Evolutionary conservation across 2,329 filamentous ascomycete species (phyloP).

Genomic region (Neospermospora avenae): DNA sequence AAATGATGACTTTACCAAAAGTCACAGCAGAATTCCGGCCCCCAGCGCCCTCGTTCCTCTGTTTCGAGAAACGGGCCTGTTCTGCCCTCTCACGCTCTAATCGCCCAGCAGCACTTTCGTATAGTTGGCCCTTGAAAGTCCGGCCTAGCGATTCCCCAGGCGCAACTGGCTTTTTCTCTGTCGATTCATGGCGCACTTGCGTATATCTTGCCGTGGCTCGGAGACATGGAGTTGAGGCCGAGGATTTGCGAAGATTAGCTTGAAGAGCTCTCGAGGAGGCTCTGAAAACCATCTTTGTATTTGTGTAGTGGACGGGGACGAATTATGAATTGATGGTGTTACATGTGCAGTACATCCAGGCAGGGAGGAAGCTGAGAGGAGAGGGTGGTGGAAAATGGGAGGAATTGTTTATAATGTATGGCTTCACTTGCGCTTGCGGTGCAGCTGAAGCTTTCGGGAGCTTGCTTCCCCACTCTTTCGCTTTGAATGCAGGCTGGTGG

Average conservation of each 20-base stretch:
- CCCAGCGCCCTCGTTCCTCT: slow-evolving; percentile 39
- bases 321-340: neutral
- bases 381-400: neutral
- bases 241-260: slow-evolving; percentile 18
- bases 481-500: neutral
- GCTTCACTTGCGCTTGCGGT: neutral
- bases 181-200: slow-evolving; percentile 29
- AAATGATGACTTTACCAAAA: slow-evolving; percentile 45
- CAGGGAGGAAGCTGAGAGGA: neutral
- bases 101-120: slow-evolving; percentile 54
- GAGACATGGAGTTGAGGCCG: slow-evolving; percentile 21
- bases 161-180: slow-evolving; percentile 22
- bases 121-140: slow-evolving; percentile 56
- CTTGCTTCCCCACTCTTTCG: neutral
- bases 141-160: slow-evolving; percentile 17
- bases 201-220: slow-evolving; percentile 11
- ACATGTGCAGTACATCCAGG: neutral
- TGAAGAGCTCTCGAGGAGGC: slow-evolving; percentile 29
- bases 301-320: too few relatives aligned
- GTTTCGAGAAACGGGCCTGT: slow-evolving; percentile 46
- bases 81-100: slow-evolving; percentile 53
- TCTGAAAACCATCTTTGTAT: slow-evolving; percentile 24
- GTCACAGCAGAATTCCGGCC: slow-evolving; percentile 50
- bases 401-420: neutral
- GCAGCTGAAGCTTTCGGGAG: neutral